Conservation (phyloP, 192 early-diverging fungal genomes). For the Fimicolochytrium jonesii region DNA sequence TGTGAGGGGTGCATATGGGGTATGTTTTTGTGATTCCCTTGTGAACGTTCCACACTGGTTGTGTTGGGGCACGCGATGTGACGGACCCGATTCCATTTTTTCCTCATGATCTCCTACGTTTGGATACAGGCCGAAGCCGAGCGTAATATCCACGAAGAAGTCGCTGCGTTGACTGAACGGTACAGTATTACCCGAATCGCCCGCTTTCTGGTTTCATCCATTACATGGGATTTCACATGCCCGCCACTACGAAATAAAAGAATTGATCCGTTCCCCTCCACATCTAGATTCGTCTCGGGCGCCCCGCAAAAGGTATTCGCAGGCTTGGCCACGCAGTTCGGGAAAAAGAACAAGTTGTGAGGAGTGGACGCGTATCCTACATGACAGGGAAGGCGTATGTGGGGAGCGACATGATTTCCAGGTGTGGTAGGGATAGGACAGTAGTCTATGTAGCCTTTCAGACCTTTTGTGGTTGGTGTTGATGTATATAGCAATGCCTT, state of each 20-base stretch:
- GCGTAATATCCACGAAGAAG: slow-evolving; percentile 5
- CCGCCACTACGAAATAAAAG: background rate
- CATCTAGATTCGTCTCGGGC: slow-evolving; percentile 15
- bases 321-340: slow-evolving; percentile 13
- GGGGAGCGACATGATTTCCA: too few species aligned
- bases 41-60: background rate
- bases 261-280: background rate
- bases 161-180: slow-evolving; percentile 17
- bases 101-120: background rate
- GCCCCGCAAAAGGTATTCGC: slow-evolving; percentile 23
- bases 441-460: too few species aligned
- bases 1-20: slow-evolving; percentile 4
- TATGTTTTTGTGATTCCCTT: background rate
- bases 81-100: background rate
- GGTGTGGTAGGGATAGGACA: too few species aligned
- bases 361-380: too few species aligned
- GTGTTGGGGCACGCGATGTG: background rate
- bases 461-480: too few species aligned
- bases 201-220: background rate
- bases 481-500: too few species aligned
- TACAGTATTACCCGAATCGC: background rate
- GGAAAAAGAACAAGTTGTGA: slow-evolving; percentile 22
- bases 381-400: too few species aligned
- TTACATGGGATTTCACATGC: background rate
- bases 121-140: background rate